A percentile compares a stretch with the other conserved stretches of the same genome.
Conservation (phyloP, 768 basidiomycete genomes). For the Sarcomyxa edulis region DNA sequence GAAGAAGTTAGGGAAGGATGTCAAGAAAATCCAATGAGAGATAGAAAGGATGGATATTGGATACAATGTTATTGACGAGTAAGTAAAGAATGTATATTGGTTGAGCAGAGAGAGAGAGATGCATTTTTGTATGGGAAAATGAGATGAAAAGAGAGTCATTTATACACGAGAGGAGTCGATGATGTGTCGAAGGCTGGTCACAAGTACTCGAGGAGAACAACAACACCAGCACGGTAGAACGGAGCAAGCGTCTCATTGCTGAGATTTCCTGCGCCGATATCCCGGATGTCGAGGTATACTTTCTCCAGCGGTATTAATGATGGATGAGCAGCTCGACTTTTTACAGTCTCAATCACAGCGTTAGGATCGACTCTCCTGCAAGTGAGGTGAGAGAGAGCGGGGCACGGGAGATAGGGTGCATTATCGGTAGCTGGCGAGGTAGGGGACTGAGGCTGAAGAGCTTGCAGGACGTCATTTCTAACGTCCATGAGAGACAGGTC, state of each 20-base stretch:
- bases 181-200: too few species aligned
- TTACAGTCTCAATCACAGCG: background rate
- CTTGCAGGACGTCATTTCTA: slow-evolving; percentile 16
- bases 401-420: background rate
- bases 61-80: background rate
- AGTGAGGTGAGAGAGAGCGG: slow-evolving; percentile 2
- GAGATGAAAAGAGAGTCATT: too few species aligned
- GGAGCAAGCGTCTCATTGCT: slow-evolving; percentile 5
- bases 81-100: background rate
- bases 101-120: slow-evolving; percentile 3
- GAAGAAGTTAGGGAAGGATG: background rate
- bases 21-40: background rate
- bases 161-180: too few species aligned
- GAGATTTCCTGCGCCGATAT: slow-evolving; percentile 2
- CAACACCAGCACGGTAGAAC: slow-evolving; percentile 3
- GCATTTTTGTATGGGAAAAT: too few species aligned
- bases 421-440: background rate
- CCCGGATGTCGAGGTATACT: slow-evolving; percentile 2
- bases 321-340: background rate
- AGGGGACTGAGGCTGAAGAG: slow-evolving; percentile 8
- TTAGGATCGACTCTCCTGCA: slow-evolving; percentile 1
- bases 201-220: too few species aligned
- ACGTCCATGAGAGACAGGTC: slow-evolving; percentile 18
- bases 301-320: slow-evolving; percentile 3
- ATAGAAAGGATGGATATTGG: background rate